Base-by-base conservation (phyloP, 2,329 filamentous ascomycete species). In the Hymenoscyphus albidus region DNA sequence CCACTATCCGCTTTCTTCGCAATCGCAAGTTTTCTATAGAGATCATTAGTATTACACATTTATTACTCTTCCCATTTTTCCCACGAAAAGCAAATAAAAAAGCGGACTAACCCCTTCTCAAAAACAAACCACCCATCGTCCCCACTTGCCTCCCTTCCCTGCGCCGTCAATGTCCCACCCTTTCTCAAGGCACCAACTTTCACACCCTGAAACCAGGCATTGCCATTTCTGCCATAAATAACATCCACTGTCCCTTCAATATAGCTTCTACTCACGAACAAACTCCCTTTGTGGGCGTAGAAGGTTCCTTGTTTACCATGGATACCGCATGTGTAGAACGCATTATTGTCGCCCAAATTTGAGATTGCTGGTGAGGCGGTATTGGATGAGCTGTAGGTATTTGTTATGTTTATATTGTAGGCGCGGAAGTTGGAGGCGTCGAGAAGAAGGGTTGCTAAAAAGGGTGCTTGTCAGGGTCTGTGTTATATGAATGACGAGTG, bases 181-280 rank as follows among this genome's bases (percentile, higher is more conserved):
- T 35, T 75, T 31, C 75, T 73, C 59, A 82, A 78, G 6, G 69
- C 63, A 32, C 79, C 76, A 65, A 86, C 79, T 59, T 80, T 79
- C 68, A 78, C 78, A 12, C 75, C 69, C 60, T 84, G 80, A 72
- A 80, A 82, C 84, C 82, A 87, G 56, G 81, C 77, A 61, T 77
- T 74, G 27, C 80, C 78, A 56, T 77, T 69, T 72, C 83, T 78
- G 60, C 85, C 80, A 73, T 87, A 87, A 65, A 85, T 81, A 70
- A 85, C 85, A 70, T 86, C 85, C 38, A 82, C 82, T 1, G 81
- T 81, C 31, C 84, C 83, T 51, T 81, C 80, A 67, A 87, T 85
- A 62, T 82, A 80, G 65, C 79, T 80, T 65, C 81, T 80, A 31
- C 81, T 81, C 69, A 84, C 86, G 55, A 86, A 72, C 69, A 85